These are phyloP conservation scores for Aspergillus nomiae DNA, from an alignment of 2,329 filamentous ascomycete genomes.

Conservation along the genomic window DNA sequence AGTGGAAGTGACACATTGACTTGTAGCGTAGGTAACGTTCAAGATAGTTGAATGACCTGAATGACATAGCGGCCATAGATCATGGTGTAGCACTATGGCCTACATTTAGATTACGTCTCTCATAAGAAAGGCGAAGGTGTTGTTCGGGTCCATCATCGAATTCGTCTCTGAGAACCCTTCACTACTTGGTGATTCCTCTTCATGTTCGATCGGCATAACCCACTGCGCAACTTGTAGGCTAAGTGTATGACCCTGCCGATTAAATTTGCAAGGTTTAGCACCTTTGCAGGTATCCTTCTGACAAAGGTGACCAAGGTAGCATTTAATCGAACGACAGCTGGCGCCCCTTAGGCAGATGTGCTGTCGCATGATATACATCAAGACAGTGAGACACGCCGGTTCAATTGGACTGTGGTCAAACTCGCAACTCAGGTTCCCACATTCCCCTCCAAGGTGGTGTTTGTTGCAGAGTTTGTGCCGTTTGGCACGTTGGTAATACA, in stretches of 20 bases:
- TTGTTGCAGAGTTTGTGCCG: constrained; percentile 53
- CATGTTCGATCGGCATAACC: constrained; percentile 24
- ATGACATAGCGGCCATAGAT: neutral
- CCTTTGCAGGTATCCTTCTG: constrained; percentile 36
- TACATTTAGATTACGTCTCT: neutral
- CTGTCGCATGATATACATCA: constrained; percentile 49
- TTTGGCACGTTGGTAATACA: constrained; percentile 42
- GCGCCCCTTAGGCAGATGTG: constrained; percentile 45
- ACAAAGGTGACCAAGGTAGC: constrained; percentile 50
- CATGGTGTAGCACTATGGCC: neutral
- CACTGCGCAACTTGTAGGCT: constrained; percentile 27
- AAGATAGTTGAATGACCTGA: neutral
- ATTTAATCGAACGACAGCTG: constrained; percentile 46
- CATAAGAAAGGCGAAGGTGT: constrained; percentile 4
- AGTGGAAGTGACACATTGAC: neutral
- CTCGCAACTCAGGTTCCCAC: constrained; percentile 39
- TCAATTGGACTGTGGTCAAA: constrained; percentile 52
- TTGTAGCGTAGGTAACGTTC: neutral
- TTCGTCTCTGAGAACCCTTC: constrained; percentile 1
- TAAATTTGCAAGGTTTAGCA: constrained; percentile 34
- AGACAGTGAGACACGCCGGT: constrained; percentile 39
- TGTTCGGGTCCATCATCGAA: constrained; percentile 4
- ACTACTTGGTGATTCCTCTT: constrained; percentile 3
- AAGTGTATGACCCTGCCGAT: constrained; percentile 28
- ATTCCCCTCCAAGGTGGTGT: constrained; percentile 47